Evolutionary conservation across 2,329 filamentous ascomycete genomes (phyloP), one percentile per base, ranked within the genome.

Genomic region (Emydomyces testavorans): DNA sequence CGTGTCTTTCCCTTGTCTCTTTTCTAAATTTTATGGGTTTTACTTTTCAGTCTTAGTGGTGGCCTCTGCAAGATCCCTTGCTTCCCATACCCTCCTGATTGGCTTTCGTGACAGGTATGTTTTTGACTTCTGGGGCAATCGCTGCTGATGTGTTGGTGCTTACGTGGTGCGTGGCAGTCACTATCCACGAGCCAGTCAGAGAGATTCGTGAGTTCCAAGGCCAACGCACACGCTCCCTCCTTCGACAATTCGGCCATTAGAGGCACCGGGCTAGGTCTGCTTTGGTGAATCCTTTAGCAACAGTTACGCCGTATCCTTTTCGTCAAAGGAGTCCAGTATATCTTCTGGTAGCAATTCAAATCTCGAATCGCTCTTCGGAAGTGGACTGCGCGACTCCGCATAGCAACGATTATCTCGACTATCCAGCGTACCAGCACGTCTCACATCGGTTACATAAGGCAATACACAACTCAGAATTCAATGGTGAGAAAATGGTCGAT

Each of bases 401-500:
- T n/a, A n/a, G n/a, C n/a, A n/a, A n/a, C n/a, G n/a, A n/a, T n/a
- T n/a, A n/a, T n/a, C n/a, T n/a, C n/a, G n/a, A n/a, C n/a, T n/a
- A n/a, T n/a, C n/a, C n/a, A n/a, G n/a, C n/a, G n/a, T n/a, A n/a
- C n/a, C n/a, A n/a, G n/a, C n/a, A n/a, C n/a, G n/a, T 6, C 18
- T 3, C 18, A 16, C 34, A 11, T 29, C 11, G 8, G 5, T 41
- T 8, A 8, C 21, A 28, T n/a, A 21, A n/a, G 2, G 40, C 16
- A 21, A 34, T 43, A 21, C 28, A 35, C 7, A 35, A 4, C 16
- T 15, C 18, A 29, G 10, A 8, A 24, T 8, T n/a, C 28, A 3
- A 34, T 16, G 29, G 6, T 24, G 7, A 35, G 18, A 46, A 38
- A 18, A 46, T 46, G 43, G 43, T 46, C 23, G 43, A 39, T 3